Evolutionary conservation across 192 early-diverging fungal species (phyloP).

Genomic region (Backusella circina): DNA sequence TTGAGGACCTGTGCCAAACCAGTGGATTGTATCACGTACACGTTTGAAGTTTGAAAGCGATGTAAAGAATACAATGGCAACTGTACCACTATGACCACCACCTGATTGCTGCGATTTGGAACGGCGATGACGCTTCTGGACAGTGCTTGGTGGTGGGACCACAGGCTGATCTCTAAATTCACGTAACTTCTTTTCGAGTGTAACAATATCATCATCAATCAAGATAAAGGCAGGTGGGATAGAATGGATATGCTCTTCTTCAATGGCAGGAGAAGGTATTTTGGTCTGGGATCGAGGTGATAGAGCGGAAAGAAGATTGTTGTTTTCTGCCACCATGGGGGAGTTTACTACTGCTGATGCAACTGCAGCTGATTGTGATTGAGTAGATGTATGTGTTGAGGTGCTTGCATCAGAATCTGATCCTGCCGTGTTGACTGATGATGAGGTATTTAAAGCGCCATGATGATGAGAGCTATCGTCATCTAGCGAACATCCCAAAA

Average conservation of each 20-base stretch:
- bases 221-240: slow-evolving; percentile 46
- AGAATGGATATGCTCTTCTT: slow-evolving; percentile 20
- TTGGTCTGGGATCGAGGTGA: neutral
- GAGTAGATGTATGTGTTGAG: neutral
- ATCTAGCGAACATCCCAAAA: neutral
- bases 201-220: slow-evolving; percentile 55
- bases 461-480: neutral
- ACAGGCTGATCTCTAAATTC: slow-evolving; percentile 28
- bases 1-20: slow-evolving; percentile 15
- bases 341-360: neutral
- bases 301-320: neutral
- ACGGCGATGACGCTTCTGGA: slow-evolving; percentile 1
- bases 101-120: neutral
- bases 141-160: neutral
- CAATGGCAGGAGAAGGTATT: slow-evolving; percentile 15
- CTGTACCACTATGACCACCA: slow-evolving; percentile 26
- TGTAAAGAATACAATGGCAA: slow-evolving; percentile 53
- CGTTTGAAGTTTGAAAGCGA: slow-evolving; percentile 46
- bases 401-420: neutral
- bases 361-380: neutral
- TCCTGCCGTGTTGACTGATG: neutral
- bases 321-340: neutral
- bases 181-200: slow-evolving; percentile 42
- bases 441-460: neutral
- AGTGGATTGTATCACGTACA: slow-evolving; percentile 44